These are phyloP conservation scores for Capsicum chinense DNA, from an alignment of 257 asterid genomes.

Conservation along the genomic window DNA sequence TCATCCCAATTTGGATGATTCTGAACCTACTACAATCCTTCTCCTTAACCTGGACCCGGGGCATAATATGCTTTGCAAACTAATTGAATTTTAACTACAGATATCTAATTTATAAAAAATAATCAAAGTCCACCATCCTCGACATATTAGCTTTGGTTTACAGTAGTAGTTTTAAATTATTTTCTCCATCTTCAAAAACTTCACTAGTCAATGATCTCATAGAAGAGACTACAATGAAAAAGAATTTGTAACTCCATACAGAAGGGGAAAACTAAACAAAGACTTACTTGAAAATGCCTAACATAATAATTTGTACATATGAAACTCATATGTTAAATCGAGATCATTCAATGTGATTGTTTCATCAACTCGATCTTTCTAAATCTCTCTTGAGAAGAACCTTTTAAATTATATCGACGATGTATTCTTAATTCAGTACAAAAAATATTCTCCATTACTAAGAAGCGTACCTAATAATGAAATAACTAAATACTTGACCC, in stretches of 20 bases:
- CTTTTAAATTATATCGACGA: conserved; percentile 94
- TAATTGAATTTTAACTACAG: not conserved
- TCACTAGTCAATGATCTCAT: not conserved
- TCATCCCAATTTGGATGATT: not conserved
- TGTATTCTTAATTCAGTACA: conserved; percentile 91
- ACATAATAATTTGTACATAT: conserved; percentile 81
- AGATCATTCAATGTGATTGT: conserved; percentile 91
- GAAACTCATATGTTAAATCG: conserved; percentile 84
- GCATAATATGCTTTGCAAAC: not conserved
- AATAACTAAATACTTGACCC: conserved; percentile 21
- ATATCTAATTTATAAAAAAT: not conserved
- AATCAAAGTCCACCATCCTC: not conserved
- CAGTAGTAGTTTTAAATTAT: conserved; percentile 12
- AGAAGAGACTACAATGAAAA: conserved; percentile 25
- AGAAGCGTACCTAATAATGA: conserved; percentile 82
- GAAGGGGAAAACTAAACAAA: conserved; percentile 12
- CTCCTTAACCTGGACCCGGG: not conserved
- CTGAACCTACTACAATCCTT: not conserved
- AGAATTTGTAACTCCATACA: not conserved
- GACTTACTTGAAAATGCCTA: conserved; percentile 75
- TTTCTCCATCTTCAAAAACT: conserved; percentile 2
- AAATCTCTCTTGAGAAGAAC: conserved; percentile 89
- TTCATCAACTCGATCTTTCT: conserved; percentile 76
- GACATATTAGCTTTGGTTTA: not conserved
- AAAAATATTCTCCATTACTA: conserved; percentile 99